Evolutionary conservation across 176 grass and related monocot species (phyloP), one percentile per base, ranked within the genome.

Genomic region (Elaeis guineensis): DNA sequence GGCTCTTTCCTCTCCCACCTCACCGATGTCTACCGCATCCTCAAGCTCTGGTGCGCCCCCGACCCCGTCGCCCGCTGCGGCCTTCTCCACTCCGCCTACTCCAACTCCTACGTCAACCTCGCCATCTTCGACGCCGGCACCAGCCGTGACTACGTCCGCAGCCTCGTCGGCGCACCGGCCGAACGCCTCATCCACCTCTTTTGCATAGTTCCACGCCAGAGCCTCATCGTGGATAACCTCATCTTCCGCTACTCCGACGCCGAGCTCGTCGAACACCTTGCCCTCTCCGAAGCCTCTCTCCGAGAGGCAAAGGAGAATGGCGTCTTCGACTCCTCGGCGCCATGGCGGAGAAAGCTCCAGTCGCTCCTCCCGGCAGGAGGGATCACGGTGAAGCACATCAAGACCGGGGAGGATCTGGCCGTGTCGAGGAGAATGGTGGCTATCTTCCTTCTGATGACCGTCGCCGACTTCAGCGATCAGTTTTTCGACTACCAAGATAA

Each of bases 101-200:
- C 91, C 77, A 95, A 95, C 65, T 87, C 77, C 54, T 87, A 95
- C 57, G 91, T 95, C 55, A 95, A 95, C 65, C 86, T 95, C 50
- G 86, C 83, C 77, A 87, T 95, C 61, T 95, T 95, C 74, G 57
- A 95, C 25, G 80, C 80, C 2, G 82, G 68, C 71, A 83, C 78
- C 19, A 73, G 91, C 11, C 70, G 24, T 19, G 58, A 61, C 66
- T 80, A 87, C 21, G 50, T 55, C 28, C 54, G 6, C 64, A 49
- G 90, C 50, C 60, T 95, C 17, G 86, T 86, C 0, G 67, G 6
- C 5, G 5, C 17, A 0, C 35, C 35, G 9, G 83, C 91, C 5
- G 91, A 95, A 73, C 71, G 91, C 1, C 91, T 95, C 25, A 69
- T 95, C 49, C 83, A 95, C 69, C 86, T 95, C 71, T 95, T 95